Percentiles rank a stretch among this genome's conserved stretches.
phyloP scores from a whole-genome alignment of 805 yeast species.

The Candida koratica region DNA sequence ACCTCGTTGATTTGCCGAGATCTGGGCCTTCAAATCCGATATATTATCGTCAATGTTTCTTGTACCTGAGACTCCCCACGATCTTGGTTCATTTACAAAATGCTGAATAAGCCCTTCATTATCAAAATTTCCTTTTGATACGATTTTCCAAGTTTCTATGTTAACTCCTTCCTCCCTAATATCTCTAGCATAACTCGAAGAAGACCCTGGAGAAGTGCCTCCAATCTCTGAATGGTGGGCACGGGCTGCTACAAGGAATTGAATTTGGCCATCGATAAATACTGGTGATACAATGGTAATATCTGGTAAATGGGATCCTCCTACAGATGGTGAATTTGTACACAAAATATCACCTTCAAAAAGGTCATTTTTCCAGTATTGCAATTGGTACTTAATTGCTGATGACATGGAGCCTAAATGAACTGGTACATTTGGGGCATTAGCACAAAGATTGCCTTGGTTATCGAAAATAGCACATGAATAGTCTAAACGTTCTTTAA shows the following conservation, averaged over 20 bases:
- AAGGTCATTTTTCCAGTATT: conserved; percentile 59
- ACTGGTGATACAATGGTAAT: conserved; percentile 25
- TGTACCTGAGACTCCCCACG: conserved; percentile 20
- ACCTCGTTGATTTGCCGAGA: conserved; percentile 84
- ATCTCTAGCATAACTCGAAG: conserved; percentile 18
- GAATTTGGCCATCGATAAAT: conserved; percentile 16
- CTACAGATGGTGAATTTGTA: conserved; percentile 77
- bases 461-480: conserved; percentile 81
- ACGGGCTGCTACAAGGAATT: conserved; percentile 20
- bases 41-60: conserved; percentile 21
- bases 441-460: conserved; percentile 73
- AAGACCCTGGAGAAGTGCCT: conserved; percentile 20
- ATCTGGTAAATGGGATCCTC: conserved; percentile 85
- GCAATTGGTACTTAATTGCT: conserved; percentile 64
- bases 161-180: conserved; percentile 22
- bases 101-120: conserved; percentile 16
- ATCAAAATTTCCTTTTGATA: conserved; percentile 18
- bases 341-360: conserved; percentile 72
- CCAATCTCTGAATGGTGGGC: conserved; percentile 25
- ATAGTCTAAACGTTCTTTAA: conserved; percentile 78
- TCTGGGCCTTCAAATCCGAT: conserved; percentile 71
- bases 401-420: conserved; percentile 86
- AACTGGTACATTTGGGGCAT: conserved; percentile 87
- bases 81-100: conserved; percentile 17
- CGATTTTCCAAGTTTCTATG: conserved; percentile 19